Evolutionary conservation across 192 early-diverging fungal genomes (phyloP).

Genomic region (Umbelopsis vinacea): DNA sequence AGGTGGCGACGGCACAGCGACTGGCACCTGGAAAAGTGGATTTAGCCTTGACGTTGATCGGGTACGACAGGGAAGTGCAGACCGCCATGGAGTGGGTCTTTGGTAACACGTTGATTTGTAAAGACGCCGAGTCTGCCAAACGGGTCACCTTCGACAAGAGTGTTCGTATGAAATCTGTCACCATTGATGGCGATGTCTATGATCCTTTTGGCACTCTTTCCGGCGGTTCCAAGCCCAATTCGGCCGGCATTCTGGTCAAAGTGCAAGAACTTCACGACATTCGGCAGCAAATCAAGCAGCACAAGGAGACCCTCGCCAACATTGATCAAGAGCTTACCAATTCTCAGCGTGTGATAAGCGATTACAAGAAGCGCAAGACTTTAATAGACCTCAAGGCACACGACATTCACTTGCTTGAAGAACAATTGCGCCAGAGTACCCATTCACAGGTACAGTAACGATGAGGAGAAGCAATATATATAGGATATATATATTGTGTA

Average conservation of each 20-base stretch:
- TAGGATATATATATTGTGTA: too few relatives aligned
- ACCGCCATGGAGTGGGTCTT: constrained; percentile 93
- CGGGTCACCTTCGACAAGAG: constrained; percentile 86
- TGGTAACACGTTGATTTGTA: constrained; percentile 89
- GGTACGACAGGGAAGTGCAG: constrained; percentile 78
- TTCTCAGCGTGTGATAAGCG: constrained; percentile 55
- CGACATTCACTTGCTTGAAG: constrained; percentile 75
- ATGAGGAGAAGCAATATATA: too few relatives aligned
- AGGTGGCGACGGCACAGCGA: constrained; percentile 70
- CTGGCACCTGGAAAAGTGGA: constrained; percentile 90
- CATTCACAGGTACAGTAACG: constrained; percentile 73
- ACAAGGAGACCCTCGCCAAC: constrained; percentile 52
- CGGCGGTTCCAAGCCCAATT: constrained; percentile 83
- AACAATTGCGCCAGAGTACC: constrained; percentile 77
- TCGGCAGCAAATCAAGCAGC: constrained; percentile 51
- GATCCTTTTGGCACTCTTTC: constrained; percentile 93
- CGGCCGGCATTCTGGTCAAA: constrained; percentile 73
- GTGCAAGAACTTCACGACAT: constrained; percentile 76
- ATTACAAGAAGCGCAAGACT: constrained; percentile 64
- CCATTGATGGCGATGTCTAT: constrained; percentile 95
- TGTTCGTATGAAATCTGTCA: constrained; percentile 90
- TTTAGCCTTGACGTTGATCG: constrained; percentile 83
- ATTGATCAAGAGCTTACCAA: constrained; percentile 60
- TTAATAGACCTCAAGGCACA: constrained; percentile 78
- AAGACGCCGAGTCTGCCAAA: constrained; percentile 84